Evolutionary conservation across 345 rosid species (phyloP).

Genomic region (Ricinus communis): DNA sequence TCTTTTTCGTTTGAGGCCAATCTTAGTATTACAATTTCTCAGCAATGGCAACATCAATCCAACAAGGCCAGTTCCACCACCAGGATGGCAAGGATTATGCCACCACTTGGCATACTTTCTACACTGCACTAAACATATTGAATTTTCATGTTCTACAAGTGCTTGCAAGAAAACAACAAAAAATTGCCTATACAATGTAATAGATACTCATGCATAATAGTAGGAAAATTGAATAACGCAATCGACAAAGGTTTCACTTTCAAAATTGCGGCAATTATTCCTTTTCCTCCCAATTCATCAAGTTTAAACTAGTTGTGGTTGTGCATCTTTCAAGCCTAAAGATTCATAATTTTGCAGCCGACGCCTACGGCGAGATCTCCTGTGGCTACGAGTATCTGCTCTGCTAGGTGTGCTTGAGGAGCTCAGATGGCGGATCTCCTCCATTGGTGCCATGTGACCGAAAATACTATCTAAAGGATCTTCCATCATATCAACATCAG

Average conservation of each 20-base stretch:
- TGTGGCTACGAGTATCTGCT: constrained; percentile 31
- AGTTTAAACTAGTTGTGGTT: background rate
- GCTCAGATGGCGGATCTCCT: constrained; percentile 39
- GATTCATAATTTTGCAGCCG: constrained; percentile 36
- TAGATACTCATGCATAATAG: background rate
- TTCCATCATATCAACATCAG: constrained; percentile 33
- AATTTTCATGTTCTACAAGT: too few species aligned
- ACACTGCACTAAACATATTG: too few species aligned
- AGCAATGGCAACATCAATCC: too few species aligned
- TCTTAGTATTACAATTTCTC: too few species aligned
- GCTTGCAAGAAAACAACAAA: too few species aligned
- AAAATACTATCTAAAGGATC: constrained; percentile 59
- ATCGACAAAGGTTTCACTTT: background rate
- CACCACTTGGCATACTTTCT: too few species aligned
- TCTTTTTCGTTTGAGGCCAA: too few species aligned
- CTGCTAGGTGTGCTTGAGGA: constrained; percentile 24
- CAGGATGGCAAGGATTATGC: too few species aligned
- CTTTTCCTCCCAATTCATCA: background rate
- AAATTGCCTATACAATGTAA: too few species aligned
- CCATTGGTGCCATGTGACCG: constrained; percentile 33
- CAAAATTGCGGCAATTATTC: background rate
- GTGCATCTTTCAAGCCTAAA: constrained; percentile 6
- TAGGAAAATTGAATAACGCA: background rate
- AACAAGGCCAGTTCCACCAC: too few species aligned
- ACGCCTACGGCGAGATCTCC: constrained; percentile 45